phyloP scores from a whole-genome alignment of 1,284 basidiomycete species.

The Microbotryomycetes sp. region DNA sequence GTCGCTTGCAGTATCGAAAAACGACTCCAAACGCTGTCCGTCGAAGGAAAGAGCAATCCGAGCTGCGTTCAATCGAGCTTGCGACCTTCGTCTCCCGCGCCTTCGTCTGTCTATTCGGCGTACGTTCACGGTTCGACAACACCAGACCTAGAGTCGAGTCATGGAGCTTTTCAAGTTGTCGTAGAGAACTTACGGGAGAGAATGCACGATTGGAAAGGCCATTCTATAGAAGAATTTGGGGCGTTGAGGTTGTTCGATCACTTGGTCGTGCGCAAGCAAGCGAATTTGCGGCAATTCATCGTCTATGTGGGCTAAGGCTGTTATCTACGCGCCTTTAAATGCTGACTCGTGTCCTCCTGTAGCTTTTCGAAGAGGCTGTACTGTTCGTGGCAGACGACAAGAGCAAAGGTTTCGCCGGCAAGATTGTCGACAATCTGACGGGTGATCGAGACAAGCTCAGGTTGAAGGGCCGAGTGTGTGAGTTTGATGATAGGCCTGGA shows the following conservation, averaged over 20 bases:
- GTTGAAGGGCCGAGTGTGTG: conserved; percentile 80
- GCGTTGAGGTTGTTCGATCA: conserved; percentile 84
- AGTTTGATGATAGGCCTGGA: too few species aligned
- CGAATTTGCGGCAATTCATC: conserved; percentile 52
- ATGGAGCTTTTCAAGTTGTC: conserved; percentile 56
- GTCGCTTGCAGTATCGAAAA: not conserved
- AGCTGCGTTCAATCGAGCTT: not conserved
- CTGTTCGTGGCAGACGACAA: conserved; percentile 94
- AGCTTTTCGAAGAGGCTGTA: conserved; percentile 92
- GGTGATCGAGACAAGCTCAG: conserved; percentile 58
- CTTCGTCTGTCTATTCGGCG: conserved; percentile 19
- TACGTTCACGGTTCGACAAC: conserved; percentile 15
- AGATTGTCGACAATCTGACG: conserved; percentile 53
- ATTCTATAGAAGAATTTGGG: conserved; percentile 73
- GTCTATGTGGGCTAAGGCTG: conserved; percentile 15
- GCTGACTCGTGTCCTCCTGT: conserved; percentile 48
- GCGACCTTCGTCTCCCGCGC: conserved; percentile 14
- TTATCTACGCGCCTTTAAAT: not conserved
- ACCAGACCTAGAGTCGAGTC: not conserved
- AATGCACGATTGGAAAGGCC: conserved; percentile 89
- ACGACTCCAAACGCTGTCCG: not conserved
- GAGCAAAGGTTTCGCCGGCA: conserved; percentile 61
- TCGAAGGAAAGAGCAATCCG: not conserved
- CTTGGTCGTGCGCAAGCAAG: conserved; percentile 75
- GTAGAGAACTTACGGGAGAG: conserved; percentile 78